phyloP scores from a whole-genome alignment of 2,329 filamentous ascomycete genomes.

The Talaromyces sp. region DNA sequence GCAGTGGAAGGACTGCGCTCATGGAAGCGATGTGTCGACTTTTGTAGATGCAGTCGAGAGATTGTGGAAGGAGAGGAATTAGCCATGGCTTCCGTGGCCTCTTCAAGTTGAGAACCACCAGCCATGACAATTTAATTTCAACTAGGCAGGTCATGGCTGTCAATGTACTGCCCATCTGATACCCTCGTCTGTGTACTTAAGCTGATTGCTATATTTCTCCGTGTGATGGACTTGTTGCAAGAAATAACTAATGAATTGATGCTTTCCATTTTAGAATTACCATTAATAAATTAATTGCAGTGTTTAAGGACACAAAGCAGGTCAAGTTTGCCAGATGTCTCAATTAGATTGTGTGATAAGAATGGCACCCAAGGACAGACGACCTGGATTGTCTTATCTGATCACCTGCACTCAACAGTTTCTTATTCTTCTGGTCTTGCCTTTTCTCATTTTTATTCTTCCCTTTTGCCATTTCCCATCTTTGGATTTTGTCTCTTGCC shows the following conservation, averaged over 20 bases:
- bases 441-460: not conserved
- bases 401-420: not conserved
- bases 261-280: not conserved
- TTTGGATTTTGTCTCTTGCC: not conserved
- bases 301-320: not conserved
- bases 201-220: not conserved
- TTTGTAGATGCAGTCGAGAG: constrained; percentile 74
- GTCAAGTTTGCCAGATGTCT: not conserved
- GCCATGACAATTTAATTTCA: not conserved
- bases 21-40: constrained; percentile 53
- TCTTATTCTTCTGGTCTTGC: not conserved
- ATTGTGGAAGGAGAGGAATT: constrained; percentile 50
- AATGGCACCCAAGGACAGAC: not conserved
- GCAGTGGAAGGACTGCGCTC: constrained; percentile 74
- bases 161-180: not conserved
- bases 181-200: not conserved
- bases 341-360: not conserved
- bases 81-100: not conserved
- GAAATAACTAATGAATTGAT: not conserved
- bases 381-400: not conserved
- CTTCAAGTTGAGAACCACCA: not conserved
- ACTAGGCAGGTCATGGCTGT: not conserved
- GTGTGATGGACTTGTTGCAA: not conserved
- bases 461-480: not conserved
- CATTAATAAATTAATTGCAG: not conserved